Evolutionary conservation across 805 yeast genomes (phyloP), one percentile per base, ranked within the genome.

Genomic region (Candida quercuum): DNA sequence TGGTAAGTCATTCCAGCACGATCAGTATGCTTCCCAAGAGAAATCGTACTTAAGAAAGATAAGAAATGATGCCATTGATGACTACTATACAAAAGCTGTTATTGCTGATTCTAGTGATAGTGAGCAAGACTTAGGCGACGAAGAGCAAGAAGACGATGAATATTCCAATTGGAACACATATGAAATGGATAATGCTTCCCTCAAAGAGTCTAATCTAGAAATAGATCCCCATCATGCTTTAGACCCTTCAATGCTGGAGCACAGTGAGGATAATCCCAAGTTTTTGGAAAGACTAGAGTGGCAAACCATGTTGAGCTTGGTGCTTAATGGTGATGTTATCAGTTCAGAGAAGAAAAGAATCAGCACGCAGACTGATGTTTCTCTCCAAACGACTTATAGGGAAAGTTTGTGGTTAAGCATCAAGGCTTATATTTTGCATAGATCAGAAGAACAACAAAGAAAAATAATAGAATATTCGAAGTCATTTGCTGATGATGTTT

Each of bases 281-380:
- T 78, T 81, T 7, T 51, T 78, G 10, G 97, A 88, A 54, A 71
- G 98, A 34, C 66, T 89, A 11, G 96, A 88, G 61, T 93, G 99
- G 99, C 98, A 93, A 60, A 76, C 91, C 0, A 87, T 93, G 95
- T 69, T 93, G 34, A 74, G 85, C 10, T 74, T 88, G 3, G 98
- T 93, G 4, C 72, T 93, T 25, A 91, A 94, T 3, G 98, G 99
- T 48, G 98, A 93, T 59, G 95, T 93, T 37, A 88, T 93, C 16
- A 75, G 82, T 25, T 81, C 91, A 11, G 99, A 93, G 54, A 93
- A 91, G 61, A 81, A 86, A 4, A 81, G 81, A 59, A 69, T 85
- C 38, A 78, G 75, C 13, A 74, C 71, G 36, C 78, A 69, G 40
- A 56, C 51, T 41, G 81, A 77, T 46, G 58, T 70, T 37, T 64